phyloP scores from a whole-genome alignment of 2,329 filamentous ascomycete genomes.

The Torrubiella hemipterigena region DNA sequence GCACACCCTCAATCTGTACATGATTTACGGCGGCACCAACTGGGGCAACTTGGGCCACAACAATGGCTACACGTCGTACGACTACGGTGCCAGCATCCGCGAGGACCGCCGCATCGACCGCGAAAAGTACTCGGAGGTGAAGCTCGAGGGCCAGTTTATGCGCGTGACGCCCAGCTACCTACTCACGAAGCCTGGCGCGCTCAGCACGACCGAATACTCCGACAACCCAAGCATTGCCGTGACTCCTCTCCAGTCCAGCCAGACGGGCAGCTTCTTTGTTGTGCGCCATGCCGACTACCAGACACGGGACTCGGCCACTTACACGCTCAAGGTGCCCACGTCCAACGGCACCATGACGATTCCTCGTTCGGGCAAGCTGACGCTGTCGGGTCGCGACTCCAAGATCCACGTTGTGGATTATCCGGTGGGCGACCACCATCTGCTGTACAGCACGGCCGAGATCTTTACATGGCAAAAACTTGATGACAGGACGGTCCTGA shows the following conservation, averaged over 20 bases:
- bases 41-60: conserved; percentile 70
- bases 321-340: conserved; percentile 51
- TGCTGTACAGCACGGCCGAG: conserved; percentile 60
- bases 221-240: conserved; percentile 39
- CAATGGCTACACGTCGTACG: conserved; percentile 48
- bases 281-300: conserved; percentile 55
- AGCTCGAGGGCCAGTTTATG: conserved; percentile 64
- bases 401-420: conserved; percentile 60
- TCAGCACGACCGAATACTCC: conserved; percentile 38
- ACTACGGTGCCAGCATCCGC: conserved; percentile 44
- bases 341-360: conserved; percentile 43
- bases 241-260: conserved; percentile 47
- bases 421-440: conserved; percentile 40
- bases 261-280: conserved; percentile 50
- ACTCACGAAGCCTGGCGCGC: conserved; percentile 39
- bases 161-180: conserved; percentile 62
- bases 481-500: conserved; percentile 41
- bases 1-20: conserved; percentile 62
- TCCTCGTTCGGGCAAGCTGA: conserved; percentile 44
- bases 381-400: conserved; percentile 50
- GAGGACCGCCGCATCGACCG: conserved; percentile 57
- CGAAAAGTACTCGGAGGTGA: conserved; percentile 72
- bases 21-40: conserved; percentile 72
- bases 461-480: conserved; percentile 60
- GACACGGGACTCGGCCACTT: conserved; percentile 42